These are phyloP conservation scores for Podaxis sp. DNA, from an alignment of 768 basidiomycete species.

Conservation along the genomic window DNA sequence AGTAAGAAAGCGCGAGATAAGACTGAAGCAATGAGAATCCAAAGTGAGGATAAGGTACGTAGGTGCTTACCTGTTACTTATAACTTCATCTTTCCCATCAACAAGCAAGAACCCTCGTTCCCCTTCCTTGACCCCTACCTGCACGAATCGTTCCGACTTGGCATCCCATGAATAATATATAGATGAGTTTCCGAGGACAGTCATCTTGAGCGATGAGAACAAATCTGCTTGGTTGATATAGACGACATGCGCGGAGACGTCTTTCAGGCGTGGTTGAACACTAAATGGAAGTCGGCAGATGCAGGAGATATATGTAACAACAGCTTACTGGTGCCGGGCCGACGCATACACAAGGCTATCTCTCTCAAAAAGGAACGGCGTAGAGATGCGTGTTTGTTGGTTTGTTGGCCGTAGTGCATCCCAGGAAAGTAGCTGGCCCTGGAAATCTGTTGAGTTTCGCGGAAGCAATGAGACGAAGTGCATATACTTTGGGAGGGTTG, in stretches of 20 bases:
- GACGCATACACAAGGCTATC: conserved; percentile 48
- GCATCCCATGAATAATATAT: conserved; percentile 64
- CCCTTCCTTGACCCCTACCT: conserved; percentile 35
- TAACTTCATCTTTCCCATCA: conserved; percentile 55
- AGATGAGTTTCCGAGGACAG: conserved; percentile 69
- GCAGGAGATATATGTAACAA: background rate
- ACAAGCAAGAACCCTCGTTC: conserved; percentile 41
- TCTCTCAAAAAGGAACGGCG: conserved; percentile 74
- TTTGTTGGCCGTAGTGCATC: conserved; percentile 47
- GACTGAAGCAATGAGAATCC: conserved; percentile 32
- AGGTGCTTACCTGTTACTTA: conserved; percentile 53
- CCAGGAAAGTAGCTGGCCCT: conserved; percentile 65
- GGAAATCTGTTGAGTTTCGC: background rate
- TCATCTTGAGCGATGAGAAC: conserved; percentile 51
- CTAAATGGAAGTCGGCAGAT: conserved; percentile 31
- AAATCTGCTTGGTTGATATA: conserved; percentile 50
- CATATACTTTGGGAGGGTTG: conserved; percentile 23
- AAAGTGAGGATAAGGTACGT: background rate
- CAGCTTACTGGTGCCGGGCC: conserved; percentile 59
- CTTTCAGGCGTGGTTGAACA: conserved; percentile 44
- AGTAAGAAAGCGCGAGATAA: conserved; percentile 59
- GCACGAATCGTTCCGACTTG: conserved; percentile 54
- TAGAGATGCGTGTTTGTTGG: conserved; percentile 30
- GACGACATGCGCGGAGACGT: conserved; percentile 36
- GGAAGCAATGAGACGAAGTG: conserved; percentile 17